Evolutionary conservation across 208 protist genomes (phyloP), one percentile per base, ranked within the genome.

Genomic region (Leishmania amazonensis): DNA sequence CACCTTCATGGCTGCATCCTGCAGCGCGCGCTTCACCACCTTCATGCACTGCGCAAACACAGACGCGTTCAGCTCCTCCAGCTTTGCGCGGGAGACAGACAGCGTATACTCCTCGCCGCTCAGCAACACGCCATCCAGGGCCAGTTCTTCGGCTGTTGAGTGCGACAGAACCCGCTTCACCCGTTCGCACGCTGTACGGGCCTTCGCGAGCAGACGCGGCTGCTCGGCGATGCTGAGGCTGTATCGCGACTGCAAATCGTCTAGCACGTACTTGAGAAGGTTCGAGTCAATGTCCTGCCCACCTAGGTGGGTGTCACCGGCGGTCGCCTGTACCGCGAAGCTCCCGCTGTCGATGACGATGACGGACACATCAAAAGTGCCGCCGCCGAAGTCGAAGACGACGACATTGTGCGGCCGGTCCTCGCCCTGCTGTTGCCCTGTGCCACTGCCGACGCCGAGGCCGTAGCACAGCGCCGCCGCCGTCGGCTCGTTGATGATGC

Each of bases 401-500:
- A 99, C 91, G 45, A 99, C 95, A 94, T 91, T 89, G 64, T 78
- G 84, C 13, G 85, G 83, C 79, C 78, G 87, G 60, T 82, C 84
- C 6, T 74, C 53, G 31, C 83, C 91, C 38, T 93, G 91, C 73
- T 88, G 83, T 79, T 80, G 35, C 3, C 76, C 81, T 79, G 88
- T 77, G 60, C 89, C 91, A 91, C 87, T 87, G 81, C 85, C 92
- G 80, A 99, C 93, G 70, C 99, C 96, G 9, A 99, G 95, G 79
- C 99, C 99, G 91, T 99, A 99, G 68, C 99, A 99, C 76, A 99
- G 86, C 47, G 99, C 99, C 6, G 99, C 99, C 17, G 99, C 99
- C 11, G 99, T 99, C 31, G 99, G 99, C 91, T 99, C 99, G 91
- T 99, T 99, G 83, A 99, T 98, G 83, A 99, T 99, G 80, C 99